These are phyloP conservation scores for Leccinum variicolor DNA, from an alignment of 768 basidiomycete species.

Conservation along the genomic window DNA sequence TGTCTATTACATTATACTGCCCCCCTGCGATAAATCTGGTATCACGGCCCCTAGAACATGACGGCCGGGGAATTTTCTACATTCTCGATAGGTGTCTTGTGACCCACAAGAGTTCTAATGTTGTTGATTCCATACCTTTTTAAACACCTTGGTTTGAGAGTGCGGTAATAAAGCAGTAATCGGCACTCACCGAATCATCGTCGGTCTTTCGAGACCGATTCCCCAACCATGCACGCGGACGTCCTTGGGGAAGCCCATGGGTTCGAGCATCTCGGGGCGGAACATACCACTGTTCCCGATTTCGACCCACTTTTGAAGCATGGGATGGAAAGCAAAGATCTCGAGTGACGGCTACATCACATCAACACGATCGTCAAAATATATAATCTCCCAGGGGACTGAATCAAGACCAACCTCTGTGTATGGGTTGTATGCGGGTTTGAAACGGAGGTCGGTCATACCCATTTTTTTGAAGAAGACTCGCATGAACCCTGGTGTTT, in stretches of 20 bases:
- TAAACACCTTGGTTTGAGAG: not conserved
- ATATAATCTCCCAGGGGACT: not conserved
- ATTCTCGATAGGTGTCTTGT: constrained; percentile 89
- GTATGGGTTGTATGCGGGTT: constrained; percentile 98
- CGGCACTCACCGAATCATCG: constrained; percentile 87
- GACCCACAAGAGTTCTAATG: constrained; percentile 93
- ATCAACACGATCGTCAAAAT: not conserved
- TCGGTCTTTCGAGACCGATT: constrained; percentile 89
- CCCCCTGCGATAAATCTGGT: constrained; percentile 1
- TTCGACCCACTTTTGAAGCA: constrained; percentile 93
- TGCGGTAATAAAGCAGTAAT: not conserved
- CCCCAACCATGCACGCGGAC: constrained; percentile 98
- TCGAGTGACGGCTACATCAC: constrained; percentile 81
- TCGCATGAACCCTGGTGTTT: constrained; percentile 84
- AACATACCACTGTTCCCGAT: constrained; percentile 99
- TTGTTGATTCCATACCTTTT: constrained; percentile 94
- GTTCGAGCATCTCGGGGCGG: constrained; percentile 98
- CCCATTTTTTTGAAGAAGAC: constrained; percentile 99
- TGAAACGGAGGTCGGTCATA: constrained; percentile 90
- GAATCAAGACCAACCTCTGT: constrained; percentile 62
- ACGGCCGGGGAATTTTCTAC: constrained; percentile 91
- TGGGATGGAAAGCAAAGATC: constrained; percentile 97
- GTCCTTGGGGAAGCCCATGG: constrained; percentile 97
- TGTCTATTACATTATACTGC: constrained; percentile 4
- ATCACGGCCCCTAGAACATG: constrained; percentile 58